A percentile compares a stretch with the other conserved stretches of the same genome.
These are phyloP conservation scores for Thalassiosira livingstoniorum DNA, from an alignment of 352 stramenopile species.

Conservation along the genomic window DNA sequence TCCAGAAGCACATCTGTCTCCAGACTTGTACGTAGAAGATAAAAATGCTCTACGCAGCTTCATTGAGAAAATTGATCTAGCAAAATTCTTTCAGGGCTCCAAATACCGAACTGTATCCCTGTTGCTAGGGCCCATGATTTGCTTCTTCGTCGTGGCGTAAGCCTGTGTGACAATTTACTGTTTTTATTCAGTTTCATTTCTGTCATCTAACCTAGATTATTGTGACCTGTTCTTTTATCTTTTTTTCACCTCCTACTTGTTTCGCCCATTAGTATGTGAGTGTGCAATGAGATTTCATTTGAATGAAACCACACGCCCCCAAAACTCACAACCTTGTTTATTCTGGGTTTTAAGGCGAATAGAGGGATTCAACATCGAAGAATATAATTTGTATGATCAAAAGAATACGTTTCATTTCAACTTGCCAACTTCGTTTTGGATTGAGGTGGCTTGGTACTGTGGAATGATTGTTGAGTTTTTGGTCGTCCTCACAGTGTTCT, in stretches of 20 bases:
- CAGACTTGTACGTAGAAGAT: conserved; percentile 1
- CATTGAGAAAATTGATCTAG: conserved; percentile 16
- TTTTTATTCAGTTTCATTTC: no score
- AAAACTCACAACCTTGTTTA: conserved; percentile 11
- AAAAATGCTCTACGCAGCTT: conserved; percentile 11
- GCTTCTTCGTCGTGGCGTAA: conserved; percentile 58
- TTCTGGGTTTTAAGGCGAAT: conserved; percentile 40
- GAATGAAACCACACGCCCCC: no score
- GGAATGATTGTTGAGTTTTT: conserved; percentile 54
- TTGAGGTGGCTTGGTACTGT: conserved; percentile 50
- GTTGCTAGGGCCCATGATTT: conserved; percentile 56
- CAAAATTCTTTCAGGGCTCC: conserved; percentile 35
- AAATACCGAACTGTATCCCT: conserved; percentile 51
- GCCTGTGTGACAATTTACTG: background rate
- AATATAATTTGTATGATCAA: conserved; percentile 37
- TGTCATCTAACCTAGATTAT: no score
- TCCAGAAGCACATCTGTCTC: conserved; percentile 34
- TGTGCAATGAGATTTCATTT: no score
- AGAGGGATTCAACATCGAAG: conserved; percentile 53
- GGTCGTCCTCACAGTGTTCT: conserved; percentile 39
- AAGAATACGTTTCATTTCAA: conserved; percentile 27
- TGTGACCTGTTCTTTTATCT: no score
- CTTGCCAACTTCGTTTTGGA: conserved; percentile 39
- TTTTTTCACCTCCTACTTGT: no score
- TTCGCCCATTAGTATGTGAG: conserved; percentile 55